Base-by-base conservation (phyloP, 176 grass and related monocot genomes). In the Raddia distichophylla region DNA sequence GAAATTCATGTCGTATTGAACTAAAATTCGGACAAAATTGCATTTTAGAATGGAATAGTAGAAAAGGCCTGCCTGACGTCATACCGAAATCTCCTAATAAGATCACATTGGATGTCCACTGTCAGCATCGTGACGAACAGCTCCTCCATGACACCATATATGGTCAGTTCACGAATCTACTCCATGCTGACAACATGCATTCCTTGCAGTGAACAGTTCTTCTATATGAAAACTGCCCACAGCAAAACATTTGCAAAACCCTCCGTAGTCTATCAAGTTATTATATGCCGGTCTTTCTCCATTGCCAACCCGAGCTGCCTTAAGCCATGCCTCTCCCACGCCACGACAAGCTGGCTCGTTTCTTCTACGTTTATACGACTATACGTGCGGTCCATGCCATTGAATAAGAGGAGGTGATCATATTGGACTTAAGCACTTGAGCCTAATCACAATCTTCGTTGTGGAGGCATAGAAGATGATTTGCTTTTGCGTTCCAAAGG, bases 71-170 rank as follows among this genome's bases (percentile, higher is more conserved):
- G 5, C 32, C 2, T 12, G 62, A 59, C 61, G 35, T 53, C 18
- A 78, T 16, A 64, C 44, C 43, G 70, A 75, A 68, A 60, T 46
- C 13, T 33, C 18, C 8, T 27, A 27, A 27, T 27, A 11, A 84
- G 51, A 84, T 76, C 62, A 76, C 51, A 37, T 20, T 22, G 15
- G 10, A 49, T 76, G 63, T 40, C 37, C 37, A 40, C 37, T 40
- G 4, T 17, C 42, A 69, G 72, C 72, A 37, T 33, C 14, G 46
- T 72, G 56, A 84, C 43, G 60, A 77, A 69, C 47, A 27, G 74
- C 11, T 77, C 49, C 44, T 6, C 3, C 37, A 27, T 27, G 27
- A 27, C 27, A 27, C 27, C 27, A 27, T 27, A 27, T 1, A 40
- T 40, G 42, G 61, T 35, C 45, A 19, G 42, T 67, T 16, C 52